Conservation (phyloP, 2,329 filamentous ascomycete species). For the Aspergillus felis region DNA sequence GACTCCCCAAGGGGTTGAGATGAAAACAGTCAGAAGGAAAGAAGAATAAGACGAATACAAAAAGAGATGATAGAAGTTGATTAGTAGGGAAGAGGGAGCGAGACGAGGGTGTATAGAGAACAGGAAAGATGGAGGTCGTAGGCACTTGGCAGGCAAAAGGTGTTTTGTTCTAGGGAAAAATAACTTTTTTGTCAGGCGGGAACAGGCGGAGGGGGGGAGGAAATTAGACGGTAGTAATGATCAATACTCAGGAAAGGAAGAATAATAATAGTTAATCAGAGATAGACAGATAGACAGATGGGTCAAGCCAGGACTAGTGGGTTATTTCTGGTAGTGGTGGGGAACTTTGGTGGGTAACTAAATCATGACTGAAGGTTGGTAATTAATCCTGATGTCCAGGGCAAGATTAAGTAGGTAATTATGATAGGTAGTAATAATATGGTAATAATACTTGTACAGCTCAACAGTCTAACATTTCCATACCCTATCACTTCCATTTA, state of each 20-base stretch:
- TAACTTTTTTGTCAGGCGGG: slow-evolving; percentile 8
- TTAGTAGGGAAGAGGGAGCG: slow-evolving; percentile 14
- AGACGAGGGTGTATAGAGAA: slow-evolving; percentile 20
- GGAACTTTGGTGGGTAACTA: background rate
- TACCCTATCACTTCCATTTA: background rate
- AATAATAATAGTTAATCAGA: background rate
- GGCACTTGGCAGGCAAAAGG: slow-evolving; percentile 3
- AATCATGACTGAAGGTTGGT: background rate
- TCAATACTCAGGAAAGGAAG: background rate
- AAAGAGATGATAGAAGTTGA: slow-evolving; percentile 5
- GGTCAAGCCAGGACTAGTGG: background rate
- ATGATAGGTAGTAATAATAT: background rate
- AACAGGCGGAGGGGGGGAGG: slow-evolving; percentile 2
- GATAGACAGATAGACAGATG: slow-evolving; percentile 1
- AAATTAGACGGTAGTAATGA: background rate
- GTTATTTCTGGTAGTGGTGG: background rate
- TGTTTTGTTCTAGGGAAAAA: slow-evolving; percentile 4
- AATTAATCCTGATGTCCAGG: background rate
- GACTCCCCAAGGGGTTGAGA: background rate
- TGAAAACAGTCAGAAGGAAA: background rate
- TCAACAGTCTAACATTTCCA: too few species aligned
- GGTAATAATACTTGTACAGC: background rate
- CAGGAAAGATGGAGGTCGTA: slow-evolving; percentile 6
- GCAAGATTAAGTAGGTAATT: background rate
- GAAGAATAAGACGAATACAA: slow-evolving; percentile 9